Evolutionary conservation across 2,329 filamentous ascomycete genomes (phyloP).

Genomic region (Talaromyces sp.): DNA sequence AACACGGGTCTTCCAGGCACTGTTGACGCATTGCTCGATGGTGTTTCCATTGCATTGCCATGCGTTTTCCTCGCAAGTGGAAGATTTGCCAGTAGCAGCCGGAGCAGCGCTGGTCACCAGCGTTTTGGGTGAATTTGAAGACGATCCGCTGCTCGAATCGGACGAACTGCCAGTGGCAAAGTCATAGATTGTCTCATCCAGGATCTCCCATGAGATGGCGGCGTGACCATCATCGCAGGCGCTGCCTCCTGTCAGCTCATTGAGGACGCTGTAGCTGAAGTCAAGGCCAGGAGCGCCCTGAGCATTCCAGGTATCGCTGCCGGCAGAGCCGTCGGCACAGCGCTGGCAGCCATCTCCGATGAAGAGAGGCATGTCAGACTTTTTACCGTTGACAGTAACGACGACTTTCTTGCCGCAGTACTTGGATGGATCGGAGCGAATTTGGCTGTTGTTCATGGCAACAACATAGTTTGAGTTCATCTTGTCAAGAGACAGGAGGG

Average conservation of each 20-base stretch:
- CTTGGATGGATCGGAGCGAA: conserved; percentile 8
- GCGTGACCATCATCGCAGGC: conserved; percentile 12
- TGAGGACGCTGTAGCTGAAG: conserved; percentile 7
- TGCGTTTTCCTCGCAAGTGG: conserved; percentile 1
- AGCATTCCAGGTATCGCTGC: conserved; percentile 8
- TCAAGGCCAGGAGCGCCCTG: conserved; percentile 10
- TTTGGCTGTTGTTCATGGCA: conserved; percentile 16
- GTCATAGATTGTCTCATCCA: conserved; percentile 14
- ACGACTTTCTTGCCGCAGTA: conserved; percentile 15
- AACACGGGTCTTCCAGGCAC: conserved; percentile 3
- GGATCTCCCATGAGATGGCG: conserved; percentile 14
- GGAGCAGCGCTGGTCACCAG: neutral
- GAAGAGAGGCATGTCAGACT: conserved; percentile 13
- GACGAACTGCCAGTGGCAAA: conserved; percentile 5
- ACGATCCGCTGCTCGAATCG: neutral
- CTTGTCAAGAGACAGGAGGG: conserved; percentile 8
- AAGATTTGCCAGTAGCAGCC: neutral
- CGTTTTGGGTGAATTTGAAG: conserved; percentile 3
- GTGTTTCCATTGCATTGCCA: conserved; percentile 7
- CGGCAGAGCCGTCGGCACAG: conserved; percentile 10
- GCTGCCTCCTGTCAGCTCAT: conserved; percentile 5
- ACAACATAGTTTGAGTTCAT: conserved; percentile 16
- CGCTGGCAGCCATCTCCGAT: conserved; percentile 15
- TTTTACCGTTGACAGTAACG: conserved; percentile 13
- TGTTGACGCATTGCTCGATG: conserved; percentile 8